A percentile compares a stretch with the other conserved stretches of the same genome.
Conservation (phyloP, 352 stramenopile species). For the Globisporangium uncinulatum region DNA sequence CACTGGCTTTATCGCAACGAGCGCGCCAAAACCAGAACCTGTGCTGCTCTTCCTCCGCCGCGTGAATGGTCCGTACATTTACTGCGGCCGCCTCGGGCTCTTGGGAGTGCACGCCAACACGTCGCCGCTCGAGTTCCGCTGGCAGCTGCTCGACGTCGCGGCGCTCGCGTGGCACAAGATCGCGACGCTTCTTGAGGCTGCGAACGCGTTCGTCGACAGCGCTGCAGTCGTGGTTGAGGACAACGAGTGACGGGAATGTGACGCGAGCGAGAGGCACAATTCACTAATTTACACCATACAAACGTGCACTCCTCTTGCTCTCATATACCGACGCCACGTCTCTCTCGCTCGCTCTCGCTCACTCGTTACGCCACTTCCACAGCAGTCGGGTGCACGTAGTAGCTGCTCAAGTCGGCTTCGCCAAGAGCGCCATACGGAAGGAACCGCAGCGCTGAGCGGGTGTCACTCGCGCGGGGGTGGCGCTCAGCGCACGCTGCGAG, state of each 20-base stretch:
- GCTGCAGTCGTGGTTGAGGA: constrained; percentile 6
- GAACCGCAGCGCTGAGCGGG: background rate
- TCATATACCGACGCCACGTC: background rate
- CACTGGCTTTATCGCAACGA: background rate
- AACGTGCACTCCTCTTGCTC: background rate
- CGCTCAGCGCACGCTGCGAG: constrained; percentile 3
- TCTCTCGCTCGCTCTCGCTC: constrained; percentile 1
- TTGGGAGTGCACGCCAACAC: constrained; percentile 25
- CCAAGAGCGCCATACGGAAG: constrained; percentile 5
- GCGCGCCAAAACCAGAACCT: constrained; percentile 5
- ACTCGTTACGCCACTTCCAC: constrained; percentile 33
- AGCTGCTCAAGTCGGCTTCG: constrained; percentile 14
- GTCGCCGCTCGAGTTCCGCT: constrained; percentile 55
- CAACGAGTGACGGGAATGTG: background rate
- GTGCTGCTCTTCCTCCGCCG: constrained; percentile 54
- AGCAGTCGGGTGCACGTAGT: constrained; percentile 27
- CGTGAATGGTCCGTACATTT: constrained; percentile 54
- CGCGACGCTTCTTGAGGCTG: constrained; percentile 19
- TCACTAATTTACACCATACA: constrained; percentile 3
- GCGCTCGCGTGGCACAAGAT: constrained; percentile 22
- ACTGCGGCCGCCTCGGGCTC: constrained; percentile 53
- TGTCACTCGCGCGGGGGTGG: constrained; percentile 3
- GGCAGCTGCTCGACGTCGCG: constrained; percentile 48
- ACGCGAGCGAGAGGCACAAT: background rate
- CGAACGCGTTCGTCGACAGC: constrained; percentile 4